These are phyloP conservation scores for Solanum etuberosum DNA, from an alignment of 257 asterid genomes.

Conservation along the genomic window DNA sequence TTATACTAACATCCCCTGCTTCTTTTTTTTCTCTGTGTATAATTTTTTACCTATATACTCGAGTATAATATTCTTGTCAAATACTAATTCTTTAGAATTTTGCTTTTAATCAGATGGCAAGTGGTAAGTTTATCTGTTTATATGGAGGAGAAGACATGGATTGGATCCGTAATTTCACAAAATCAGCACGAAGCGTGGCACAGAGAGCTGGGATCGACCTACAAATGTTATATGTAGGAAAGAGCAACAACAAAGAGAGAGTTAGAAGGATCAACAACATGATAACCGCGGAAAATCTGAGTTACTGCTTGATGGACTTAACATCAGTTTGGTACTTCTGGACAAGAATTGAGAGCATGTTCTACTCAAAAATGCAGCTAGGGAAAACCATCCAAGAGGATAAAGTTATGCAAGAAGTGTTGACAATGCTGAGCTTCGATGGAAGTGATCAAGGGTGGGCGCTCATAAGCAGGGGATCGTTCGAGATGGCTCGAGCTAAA, in stretches of 20 bases:
- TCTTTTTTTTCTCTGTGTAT: background rate
- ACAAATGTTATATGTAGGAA: constrained; percentile 68
- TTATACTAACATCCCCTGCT: background rate
- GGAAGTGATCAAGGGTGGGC: constrained; percentile 77
- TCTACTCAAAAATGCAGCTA: constrained; percentile 49
- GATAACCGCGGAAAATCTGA: constrained; percentile 16
- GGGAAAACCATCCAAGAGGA: constrained; percentile 36
- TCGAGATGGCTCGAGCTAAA: constrained; percentile 48
- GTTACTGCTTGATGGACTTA: constrained; percentile 41
- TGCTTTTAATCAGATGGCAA: constrained; percentile 23
- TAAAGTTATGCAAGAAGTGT: constrained; percentile 42
- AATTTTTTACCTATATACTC: background rate
- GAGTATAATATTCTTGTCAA: background rate
- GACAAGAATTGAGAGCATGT: constrained; percentile 76
- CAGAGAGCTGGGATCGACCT: constrained; percentile 17
- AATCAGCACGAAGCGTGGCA: constrained; percentile 20
- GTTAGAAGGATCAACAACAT: constrained; percentile 18
- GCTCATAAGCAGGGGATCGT: constrained; percentile 43
- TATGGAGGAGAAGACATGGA: constrained; percentile 70
- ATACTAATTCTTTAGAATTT: background rate
- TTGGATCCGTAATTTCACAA: constrained; percentile 47
- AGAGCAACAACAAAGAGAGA: constrained; percentile 25
- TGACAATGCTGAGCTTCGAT: constrained; percentile 47
- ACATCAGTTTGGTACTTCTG: constrained; percentile 58
- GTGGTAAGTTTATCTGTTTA: constrained; percentile 43